These are phyloP conservation scores for Isatis lusitanica DNA, from an alignment of 441 rosid genomes.

Conservation along the genomic window DNA sequence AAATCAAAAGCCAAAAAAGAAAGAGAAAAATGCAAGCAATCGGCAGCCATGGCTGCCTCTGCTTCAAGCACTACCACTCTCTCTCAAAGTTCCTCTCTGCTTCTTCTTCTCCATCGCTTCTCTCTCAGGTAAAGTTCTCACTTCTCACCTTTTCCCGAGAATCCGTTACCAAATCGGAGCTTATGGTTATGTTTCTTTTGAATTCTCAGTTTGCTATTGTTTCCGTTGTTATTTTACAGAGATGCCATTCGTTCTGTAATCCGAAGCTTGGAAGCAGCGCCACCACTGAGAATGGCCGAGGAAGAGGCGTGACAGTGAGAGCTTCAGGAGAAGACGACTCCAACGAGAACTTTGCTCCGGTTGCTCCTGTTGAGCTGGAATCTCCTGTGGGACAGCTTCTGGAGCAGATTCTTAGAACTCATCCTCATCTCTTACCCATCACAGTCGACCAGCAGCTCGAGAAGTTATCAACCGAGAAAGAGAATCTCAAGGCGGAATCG, in stretches of 20 bases:
- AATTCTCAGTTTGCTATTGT: background rate
- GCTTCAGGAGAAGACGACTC: slow-evolving; percentile 51
- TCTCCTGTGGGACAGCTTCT: slow-evolving; percentile 87
- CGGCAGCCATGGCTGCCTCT: slow-evolving; percentile 33
- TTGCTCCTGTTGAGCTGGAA: slow-evolving; percentile 76
- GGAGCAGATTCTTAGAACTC: slow-evolving; percentile 76
- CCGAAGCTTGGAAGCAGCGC: slow-evolving; percentile 48
- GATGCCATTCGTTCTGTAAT: slow-evolving; percentile 47
- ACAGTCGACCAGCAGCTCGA: slow-evolving; percentile 90
- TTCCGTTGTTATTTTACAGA: slow-evolving; percentile 37
- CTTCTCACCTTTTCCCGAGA: background rate
- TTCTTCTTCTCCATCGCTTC: slow-evolving; percentile 30
- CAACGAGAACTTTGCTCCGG: slow-evolving; percentile 42
- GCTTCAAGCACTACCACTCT: slow-evolving; percentile 38
- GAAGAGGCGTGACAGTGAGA: slow-evolving; percentile 52
- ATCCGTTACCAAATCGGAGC: background rate
- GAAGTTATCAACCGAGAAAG: slow-evolving; percentile 64
- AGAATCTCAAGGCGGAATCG: slow-evolving; percentile 43
- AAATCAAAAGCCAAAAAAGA: background rate
- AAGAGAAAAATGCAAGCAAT: slow-evolving; percentile 28
- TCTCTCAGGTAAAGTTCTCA: slow-evolving; percentile 37
- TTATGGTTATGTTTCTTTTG: background rate
- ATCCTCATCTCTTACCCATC: slow-evolving; percentile 76
- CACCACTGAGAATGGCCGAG: slow-evolving; percentile 40
- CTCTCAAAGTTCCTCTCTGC: slow-evolving; percentile 39